Conservation (phyloP, 2,329 filamentous ascomycete species). For the Ramularia endophylla region DNA sequence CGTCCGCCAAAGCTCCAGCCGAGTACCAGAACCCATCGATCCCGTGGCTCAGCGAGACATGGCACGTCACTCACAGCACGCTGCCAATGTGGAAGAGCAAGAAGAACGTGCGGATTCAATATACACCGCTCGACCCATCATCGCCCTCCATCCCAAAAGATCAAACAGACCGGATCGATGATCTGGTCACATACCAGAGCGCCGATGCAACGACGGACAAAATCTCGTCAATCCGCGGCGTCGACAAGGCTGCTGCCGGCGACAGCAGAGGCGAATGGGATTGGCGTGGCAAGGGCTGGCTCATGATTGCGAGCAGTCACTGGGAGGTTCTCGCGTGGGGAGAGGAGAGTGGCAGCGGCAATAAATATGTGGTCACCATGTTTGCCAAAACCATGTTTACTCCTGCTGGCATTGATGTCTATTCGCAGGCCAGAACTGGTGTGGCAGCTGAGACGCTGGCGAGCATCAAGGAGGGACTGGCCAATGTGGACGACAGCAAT, state of each 20-base stretch:
- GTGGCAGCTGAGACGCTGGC: conserved; percentile 52
- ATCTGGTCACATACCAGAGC: conserved; percentile 65
- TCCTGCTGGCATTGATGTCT: conserved; percentile 73
- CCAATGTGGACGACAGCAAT: conserved; percentile 44
- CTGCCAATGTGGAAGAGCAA: conserved; percentile 75
- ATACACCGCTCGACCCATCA: conserved; percentile 48
- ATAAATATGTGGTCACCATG: conserved; percentile 72
- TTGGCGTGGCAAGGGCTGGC: conserved; percentile 72
- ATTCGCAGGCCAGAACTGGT: conserved; percentile 58
- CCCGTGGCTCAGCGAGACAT: conserved; percentile 59
- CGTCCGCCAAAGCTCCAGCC: conserved; percentile 19
- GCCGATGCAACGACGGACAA: conserved; percentile 38
- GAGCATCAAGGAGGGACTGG: conserved; percentile 52
- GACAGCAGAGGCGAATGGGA: conserved; percentile 49
- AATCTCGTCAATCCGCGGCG: conserved; percentile 57
- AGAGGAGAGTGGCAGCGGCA: conserved; percentile 38
- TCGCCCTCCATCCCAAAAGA: conserved; percentile 28
- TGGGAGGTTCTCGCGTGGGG: conserved; percentile 82
- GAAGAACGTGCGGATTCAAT: conserved; percentile 75
- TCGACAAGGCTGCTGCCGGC: conserved; percentile 49
- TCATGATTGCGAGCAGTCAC: conserved; percentile 65
- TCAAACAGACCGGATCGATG: conserved; percentile 54
- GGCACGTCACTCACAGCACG: conserved; percentile 70
- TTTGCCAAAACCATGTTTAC: conserved; percentile 81
- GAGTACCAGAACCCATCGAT: conserved; percentile 44